A percentile compares a stretch with the other conserved stretches of the same genome.
phyloP scores from a whole-genome alignment of 2,329 filamentous ascomycete species.

The Sporothrix sp. region DNA sequence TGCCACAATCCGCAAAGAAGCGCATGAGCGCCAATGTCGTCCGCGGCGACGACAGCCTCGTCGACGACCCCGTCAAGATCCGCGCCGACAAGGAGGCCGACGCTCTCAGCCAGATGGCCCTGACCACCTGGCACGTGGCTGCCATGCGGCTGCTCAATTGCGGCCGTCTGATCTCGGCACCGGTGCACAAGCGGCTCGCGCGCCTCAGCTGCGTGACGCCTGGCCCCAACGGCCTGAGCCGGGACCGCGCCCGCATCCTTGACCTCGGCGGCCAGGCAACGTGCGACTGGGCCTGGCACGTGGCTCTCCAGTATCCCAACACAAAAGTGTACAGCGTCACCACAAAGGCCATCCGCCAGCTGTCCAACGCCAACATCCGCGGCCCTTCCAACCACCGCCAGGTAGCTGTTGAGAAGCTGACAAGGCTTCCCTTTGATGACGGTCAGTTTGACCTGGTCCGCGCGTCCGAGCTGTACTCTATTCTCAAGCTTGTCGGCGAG shows the following conservation, averaged over 20 bases:
- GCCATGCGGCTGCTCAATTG: conserved; percentile 53
- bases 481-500: conserved; percentile 64
- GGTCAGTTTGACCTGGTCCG: conserved; percentile 87
- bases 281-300: conserved; percentile 94
- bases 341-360: conserved; percentile 57
- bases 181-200: conserved; percentile 52
- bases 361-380: conserved; percentile 64
- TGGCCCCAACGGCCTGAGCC: conserved; percentile 33
- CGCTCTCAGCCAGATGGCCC: conserved; percentile 61
- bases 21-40: conserved; percentile 63
- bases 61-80: conserved; percentile 53
- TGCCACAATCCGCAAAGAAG: conserved; percentile 60
- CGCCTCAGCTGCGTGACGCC: conserved; percentile 41
- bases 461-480: conserved; percentile 73
- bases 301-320: conserved; percentile 75
- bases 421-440: conserved; percentile 73
- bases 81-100: conserved; percentile 69
- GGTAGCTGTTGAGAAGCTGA: conserved; percentile 66
- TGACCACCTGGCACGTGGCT: conserved; percentile 52
- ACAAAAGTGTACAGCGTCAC: conserved; percentile 82
- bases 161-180: conserved; percentile 53
- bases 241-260: conserved; percentile 57
- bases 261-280: conserved; percentile 78
- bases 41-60: conserved; percentile 56
- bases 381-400: conserved; percentile 83